Evolutionary conservation across 257 asterid species (phyloP), one percentile per base, ranked within the genome.

Genomic region (Vinca minor): DNA sequence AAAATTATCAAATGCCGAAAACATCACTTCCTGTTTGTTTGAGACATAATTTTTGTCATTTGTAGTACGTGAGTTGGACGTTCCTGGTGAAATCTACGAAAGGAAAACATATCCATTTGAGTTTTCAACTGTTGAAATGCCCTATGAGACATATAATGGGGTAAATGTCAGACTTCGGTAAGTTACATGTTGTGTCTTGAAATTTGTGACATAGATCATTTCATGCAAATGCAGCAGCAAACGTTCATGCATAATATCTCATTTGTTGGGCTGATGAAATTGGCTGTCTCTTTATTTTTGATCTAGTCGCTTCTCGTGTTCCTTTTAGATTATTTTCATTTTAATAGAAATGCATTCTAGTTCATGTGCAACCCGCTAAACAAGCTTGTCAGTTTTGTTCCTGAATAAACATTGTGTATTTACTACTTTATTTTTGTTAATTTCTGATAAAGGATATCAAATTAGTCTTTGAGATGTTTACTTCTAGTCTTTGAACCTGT

Each of bases 111-210:
- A 79, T 82, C 96, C 91, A n/a, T 92, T 92, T 77, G 97, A 92
- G 69, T 92, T 92, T 81, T 89, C 98, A 58, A 77, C 95, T n/a
- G 97, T 92, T 75, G 98, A 92, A 81, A 92, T 92, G 98, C 98
- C 98, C 50, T 85, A 87, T 31, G 98, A 92, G 75, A 84, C 98
- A 44, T 92, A 92, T 72, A 92, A 85, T 72, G 97, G 98, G 77
- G 85, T 79, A 25, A 89, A 92, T 67, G 97, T 89, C 63, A 84
- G 98, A 66, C 97, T 92, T 39, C 83, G 98, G 98, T 89, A 69
- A 81, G 91, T 71, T 69, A 20, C 34, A 48, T 29, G n/a, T 55
- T 63, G 31, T 63, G 29, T 8, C 0, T 36, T 60, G 46, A 65
- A 61, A 48, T 50, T 63, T 35, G 64, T 14, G 23, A 54, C 53